phyloP scores from a whole-genome alignment of 768 basidiomycete species.

The Lactifluus piperatus region DNA sequence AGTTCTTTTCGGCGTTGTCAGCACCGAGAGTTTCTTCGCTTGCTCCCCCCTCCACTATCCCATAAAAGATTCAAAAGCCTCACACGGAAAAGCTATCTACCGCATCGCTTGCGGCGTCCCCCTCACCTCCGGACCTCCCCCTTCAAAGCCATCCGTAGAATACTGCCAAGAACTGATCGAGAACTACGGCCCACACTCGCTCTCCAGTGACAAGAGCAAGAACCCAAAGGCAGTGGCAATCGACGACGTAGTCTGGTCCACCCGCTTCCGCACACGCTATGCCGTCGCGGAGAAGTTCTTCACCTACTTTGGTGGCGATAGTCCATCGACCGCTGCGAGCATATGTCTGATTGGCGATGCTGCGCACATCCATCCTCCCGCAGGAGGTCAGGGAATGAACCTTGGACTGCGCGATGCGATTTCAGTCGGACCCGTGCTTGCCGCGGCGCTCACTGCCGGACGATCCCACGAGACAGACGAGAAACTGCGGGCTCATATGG shows the following conservation, averaged over 20 bases:
- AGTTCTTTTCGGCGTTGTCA: slow-evolving; percentile 24
- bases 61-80: slow-evolving; percentile 21
- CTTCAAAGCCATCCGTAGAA: slow-evolving; percentile 29
- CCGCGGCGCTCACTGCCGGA: slow-evolving; percentile 27
- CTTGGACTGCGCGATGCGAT: slow-evolving; percentile 49
- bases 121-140: slow-evolving; percentile 28
- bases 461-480: slow-evolving; percentile 24
- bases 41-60: slow-evolving; percentile 30
- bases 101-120: slow-evolving; percentile 37
- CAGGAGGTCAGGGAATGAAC: slow-evolving; percentile 52
- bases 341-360: slow-evolving; percentile 37
- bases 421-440: slow-evolving; percentile 35
- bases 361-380: slow-evolving; percentile 45
- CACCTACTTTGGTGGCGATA: slow-evolving; percentile 22
- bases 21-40: slow-evolving; percentile 29
- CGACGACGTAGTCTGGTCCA: slow-evolving; percentile 35
- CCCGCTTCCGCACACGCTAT: slow-evolving; percentile 38
- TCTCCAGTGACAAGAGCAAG: slow-evolving; percentile 31
- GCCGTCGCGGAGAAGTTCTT: slow-evolving; percentile 36
- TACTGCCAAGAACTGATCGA: slow-evolving; percentile 40
- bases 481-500: slow-evolving; percentile 30
- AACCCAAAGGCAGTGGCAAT: slow-evolving; percentile 30
- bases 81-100: slow-evolving; percentile 24
- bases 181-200: slow-evolving; percentile 29
- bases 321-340: slow-evolving; percentile 10